Conservation (phyloP, 106 monocot species). For the Platanthera zijinensis region DNA sequence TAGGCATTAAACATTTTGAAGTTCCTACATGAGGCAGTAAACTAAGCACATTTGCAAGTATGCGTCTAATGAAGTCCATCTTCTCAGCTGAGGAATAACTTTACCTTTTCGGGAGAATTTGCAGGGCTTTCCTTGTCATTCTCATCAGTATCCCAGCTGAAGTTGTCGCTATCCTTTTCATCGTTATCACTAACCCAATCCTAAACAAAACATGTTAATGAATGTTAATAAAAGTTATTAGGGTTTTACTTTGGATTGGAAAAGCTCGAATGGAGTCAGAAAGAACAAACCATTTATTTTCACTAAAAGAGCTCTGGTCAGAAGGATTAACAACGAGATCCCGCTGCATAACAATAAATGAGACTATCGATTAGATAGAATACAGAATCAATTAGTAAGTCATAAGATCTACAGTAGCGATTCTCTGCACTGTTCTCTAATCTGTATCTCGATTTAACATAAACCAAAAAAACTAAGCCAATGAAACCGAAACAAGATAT, state of each 20-base stretch:
- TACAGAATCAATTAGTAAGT: background rate
- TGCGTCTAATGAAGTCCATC: too few species aligned
- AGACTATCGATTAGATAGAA: background rate
- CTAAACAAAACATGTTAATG: conserved; percentile 1
- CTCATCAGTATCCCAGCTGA: conserved; percentile 8
- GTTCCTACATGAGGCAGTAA: background rate
- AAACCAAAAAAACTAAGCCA: too few species aligned
- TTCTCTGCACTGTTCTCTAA: background rate
- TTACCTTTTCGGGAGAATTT: background rate
- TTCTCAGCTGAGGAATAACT: background rate
- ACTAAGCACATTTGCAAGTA: background rate
- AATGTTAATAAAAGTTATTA: background rate
- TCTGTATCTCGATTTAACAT: too few species aligned
- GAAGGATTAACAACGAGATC: too few species aligned
- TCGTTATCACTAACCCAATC: conserved; percentile 8
- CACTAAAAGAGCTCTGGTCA: background rate
- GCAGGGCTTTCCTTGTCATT: conserved; percentile 4
- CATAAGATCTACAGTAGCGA: background rate
- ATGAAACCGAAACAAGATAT: too few species aligned
- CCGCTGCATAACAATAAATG: background rate
- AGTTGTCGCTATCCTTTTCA: conserved; percentile 4
- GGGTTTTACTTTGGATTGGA: background rate
- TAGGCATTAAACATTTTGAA: too few species aligned
- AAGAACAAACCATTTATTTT: conserved; percentile 5
- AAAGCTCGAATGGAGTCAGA: background rate